These are phyloP conservation scores for Krasilnikovozyma curviuscula DNA, from an alignment of 768 basidiomycete species.

Conservation along the genomic window DNA sequence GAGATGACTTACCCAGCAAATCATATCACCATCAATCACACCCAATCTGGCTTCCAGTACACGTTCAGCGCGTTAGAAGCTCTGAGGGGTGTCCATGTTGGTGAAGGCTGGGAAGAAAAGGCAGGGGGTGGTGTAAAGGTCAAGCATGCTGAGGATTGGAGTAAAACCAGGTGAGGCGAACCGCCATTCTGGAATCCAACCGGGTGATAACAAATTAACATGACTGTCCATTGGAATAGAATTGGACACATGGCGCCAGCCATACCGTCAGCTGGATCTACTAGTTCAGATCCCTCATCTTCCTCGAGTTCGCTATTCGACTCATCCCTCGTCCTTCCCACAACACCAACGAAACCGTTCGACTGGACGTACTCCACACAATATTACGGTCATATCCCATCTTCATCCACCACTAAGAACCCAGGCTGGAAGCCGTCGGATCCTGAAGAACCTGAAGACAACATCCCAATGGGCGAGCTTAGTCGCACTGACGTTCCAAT, in stretches of 20 bases:
- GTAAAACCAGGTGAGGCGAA: slow-evolving; percentile 50
- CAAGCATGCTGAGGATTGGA: slow-evolving; percentile 84
- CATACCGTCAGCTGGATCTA: neutral
- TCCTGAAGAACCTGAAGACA: slow-evolving; percentile 31
- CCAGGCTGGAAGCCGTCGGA: slow-evolving; percentile 34
- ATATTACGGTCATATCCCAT: slow-evolving; percentile 39
- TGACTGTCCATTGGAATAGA: too few relatives aligned
- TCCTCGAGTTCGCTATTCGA: slow-evolving; percentile 16
- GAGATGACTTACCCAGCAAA: slow-evolving; percentile 97
- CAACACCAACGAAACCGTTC: slow-evolving; percentile 52
- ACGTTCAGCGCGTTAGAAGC: slow-evolving; percentile 50
- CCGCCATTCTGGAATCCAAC: too few relatives aligned
- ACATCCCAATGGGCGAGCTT: slow-evolving; percentile 66
- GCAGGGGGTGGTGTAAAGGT: slow-evolving; percentile 90
- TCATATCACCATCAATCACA: slow-evolving; percentile 46
- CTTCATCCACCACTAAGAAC: neutral
- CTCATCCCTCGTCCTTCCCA: slow-evolving; percentile 18
- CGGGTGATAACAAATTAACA: too few relatives aligned
- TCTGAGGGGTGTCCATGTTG: slow-evolving; percentile 38
- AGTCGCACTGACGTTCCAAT: slow-evolving; percentile 86
- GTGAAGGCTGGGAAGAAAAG: slow-evolving; percentile 51
- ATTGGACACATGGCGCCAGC: too few relatives aligned
- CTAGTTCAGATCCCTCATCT: slow-evolving; percentile 3
- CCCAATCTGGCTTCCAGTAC: slow-evolving; percentile 42
- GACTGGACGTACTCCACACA: slow-evolving; percentile 97